These are phyloP conservation scores for Russula brevipes DNA, from an alignment of 768 basidiomycete genomes.

Conservation along the genomic window DNA sequence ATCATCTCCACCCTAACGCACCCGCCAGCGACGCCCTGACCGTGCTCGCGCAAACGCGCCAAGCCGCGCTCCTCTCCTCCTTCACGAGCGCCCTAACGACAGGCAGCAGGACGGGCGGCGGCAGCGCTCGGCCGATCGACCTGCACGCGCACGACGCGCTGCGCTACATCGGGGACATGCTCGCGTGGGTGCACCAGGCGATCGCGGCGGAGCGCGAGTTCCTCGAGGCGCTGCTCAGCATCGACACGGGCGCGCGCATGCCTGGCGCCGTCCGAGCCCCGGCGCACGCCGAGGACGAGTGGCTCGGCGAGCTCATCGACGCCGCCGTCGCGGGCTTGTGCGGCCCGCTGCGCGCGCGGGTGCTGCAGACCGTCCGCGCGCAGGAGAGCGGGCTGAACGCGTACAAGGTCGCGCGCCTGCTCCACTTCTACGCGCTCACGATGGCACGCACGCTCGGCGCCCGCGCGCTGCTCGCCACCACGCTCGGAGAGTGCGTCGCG, in stretches of 20 bases:
- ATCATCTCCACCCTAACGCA: not conserved
- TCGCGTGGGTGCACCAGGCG: slow-evolving; percentile 96
- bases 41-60: slow-evolving; percentile 75
- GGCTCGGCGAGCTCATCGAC: slow-evolving; percentile 79
- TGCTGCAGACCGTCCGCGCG: slow-evolving; percentile 88
- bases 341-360: slow-evolving; percentile 81
- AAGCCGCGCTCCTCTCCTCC: slow-evolving; percentile 67
- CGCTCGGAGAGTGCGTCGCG: slow-evolving; percentile 63
- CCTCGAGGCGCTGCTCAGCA: slow-evolving; percentile 77
- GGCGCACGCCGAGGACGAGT: slow-evolving; percentile 62
- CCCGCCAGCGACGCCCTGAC: slow-evolving; percentile 64
- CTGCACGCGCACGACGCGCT: slow-evolving; percentile 97
- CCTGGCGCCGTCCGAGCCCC: slow-evolving; percentile 63
- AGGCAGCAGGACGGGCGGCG: slow-evolving; percentile 34
- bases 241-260: slow-evolving; percentile 60
- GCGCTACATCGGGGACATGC: slow-evolving; percentile 96
- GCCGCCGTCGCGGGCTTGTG: slow-evolving; percentile 76
- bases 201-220: slow-evolving; percentile 95
- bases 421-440: slow-evolving; percentile 90
- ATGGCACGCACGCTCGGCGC: slow-evolving; percentile 90
- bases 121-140: slow-evolving; percentile 80
- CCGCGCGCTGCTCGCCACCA: slow-evolving; percentile 66
- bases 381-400: slow-evolving; percentile 91
- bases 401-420: slow-evolving; percentile 90
- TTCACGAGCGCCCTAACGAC: slow-evolving; percentile 88